Percentiles rank a stretch among this genome's conserved stretches.
Evolutionary conservation across 306 rosid genomes (phyloP).

Genomic region (Mucuna pruriens): DNA sequence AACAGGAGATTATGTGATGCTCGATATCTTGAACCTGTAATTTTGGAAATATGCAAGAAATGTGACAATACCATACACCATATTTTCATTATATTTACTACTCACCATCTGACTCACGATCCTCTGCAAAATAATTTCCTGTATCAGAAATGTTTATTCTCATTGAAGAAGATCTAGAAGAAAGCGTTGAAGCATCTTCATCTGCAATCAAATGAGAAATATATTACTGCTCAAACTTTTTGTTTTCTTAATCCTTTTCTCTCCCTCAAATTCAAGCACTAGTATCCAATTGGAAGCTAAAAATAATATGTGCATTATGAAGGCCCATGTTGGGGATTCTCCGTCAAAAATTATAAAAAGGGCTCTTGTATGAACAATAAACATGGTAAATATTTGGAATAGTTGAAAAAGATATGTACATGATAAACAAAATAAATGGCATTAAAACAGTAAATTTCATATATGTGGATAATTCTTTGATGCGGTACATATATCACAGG

Average conservation of each 20-base stretch:
- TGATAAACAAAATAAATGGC: no score
- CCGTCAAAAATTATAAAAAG: neutral
- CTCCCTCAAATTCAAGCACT: neutral
- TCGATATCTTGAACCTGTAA: constrained; percentile 56
- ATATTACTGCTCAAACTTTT: neutral
- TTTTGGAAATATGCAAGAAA: neutral
- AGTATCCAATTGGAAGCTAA: neutral
- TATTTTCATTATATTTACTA: neutral
- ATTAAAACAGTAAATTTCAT: no score
- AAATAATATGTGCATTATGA: no score
- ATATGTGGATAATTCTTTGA: neutral
- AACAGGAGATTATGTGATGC: constrained; percentile 60
- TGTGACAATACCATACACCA: neutral
- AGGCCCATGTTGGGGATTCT: neutral
- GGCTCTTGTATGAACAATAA: neutral
- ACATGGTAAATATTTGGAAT: no score
- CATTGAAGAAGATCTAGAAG: constrained; percentile 61
- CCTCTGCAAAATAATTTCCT: constrained; percentile 58
- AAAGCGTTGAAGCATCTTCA: constrained; percentile 57
- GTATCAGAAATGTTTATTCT: constrained; percentile 48
- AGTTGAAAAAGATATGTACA: no score
- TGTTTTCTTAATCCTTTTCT: neutral
- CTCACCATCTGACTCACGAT: constrained; percentile 66
- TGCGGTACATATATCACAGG: neutral
- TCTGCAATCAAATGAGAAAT: constrained; percentile 50